Percentiles rank a stretch among this genome's conserved stretches.
phyloP scores from a whole-genome alignment of 2,329 filamentous ascomycete genomes.

The Neofusicoccum kwambonambiense region DNA sequence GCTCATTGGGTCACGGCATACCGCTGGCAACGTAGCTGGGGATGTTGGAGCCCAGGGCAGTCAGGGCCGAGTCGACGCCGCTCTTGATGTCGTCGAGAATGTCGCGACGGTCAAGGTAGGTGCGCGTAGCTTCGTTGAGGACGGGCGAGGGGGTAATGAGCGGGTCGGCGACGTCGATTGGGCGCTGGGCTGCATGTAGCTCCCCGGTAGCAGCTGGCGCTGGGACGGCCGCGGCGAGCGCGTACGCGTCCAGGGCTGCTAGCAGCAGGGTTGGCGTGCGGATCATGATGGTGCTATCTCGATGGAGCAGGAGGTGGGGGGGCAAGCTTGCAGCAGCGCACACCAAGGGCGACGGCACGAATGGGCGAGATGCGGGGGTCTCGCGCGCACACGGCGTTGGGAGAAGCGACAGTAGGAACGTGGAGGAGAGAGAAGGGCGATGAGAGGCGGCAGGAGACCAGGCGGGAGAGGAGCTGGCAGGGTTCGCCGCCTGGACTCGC shows the following conservation, averaged over 20 bases:
- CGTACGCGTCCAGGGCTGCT: slow-evolving; percentile 14
- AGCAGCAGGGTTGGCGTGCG: slow-evolving; percentile 17
- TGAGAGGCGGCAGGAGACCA: background rate
- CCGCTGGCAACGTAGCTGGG: slow-evolving; percentile 39
- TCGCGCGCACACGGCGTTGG: background rate
- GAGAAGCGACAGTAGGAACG: background rate
- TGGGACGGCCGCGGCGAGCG: slow-evolving; percentile 15
- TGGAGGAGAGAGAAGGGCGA: background rate
- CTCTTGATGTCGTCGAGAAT: slow-evolving; percentile 33
- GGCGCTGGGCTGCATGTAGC: background rate
- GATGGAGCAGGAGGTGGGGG: slow-evolving; percentile 14
- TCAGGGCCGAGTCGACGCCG: slow-evolving; percentile 31
- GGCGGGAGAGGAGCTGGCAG: background rate
- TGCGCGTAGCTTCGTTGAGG: slow-evolving; percentile 8
- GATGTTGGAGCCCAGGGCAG: slow-evolving; percentile 33
- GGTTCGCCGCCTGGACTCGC: too few species aligned
- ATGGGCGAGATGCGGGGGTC: background rate
- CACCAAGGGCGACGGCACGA: background rate
- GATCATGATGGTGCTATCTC: slow-evolving; percentile 16
- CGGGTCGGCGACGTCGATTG: slow-evolving; percentile 7
- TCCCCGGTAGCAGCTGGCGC: slow-evolving; percentile 3
- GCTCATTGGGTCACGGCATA: slow-evolving; percentile 20
- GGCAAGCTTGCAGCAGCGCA: background rate
- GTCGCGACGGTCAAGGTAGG: slow-evolving; percentile 28
- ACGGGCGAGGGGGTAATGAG: slow-evolving; percentile 16